Conservation (phyloP, 1,139 yeast species). For the Yamadazyma trypodendri region DNA sequence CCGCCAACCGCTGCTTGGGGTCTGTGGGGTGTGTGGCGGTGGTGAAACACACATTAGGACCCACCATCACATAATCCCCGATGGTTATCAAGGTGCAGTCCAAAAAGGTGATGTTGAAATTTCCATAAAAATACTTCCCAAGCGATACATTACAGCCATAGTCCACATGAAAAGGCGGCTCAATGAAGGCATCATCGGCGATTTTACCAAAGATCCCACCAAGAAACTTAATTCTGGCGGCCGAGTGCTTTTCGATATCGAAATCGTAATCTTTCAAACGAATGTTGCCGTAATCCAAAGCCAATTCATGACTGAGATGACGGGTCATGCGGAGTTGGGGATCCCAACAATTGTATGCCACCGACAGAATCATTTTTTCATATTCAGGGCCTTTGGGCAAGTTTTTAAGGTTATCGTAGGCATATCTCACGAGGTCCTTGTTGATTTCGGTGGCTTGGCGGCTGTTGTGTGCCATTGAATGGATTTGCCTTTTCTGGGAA, state of each 20-base stretch:
- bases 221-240: slow-evolving; percentile 38
- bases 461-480: neutral
- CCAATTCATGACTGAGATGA: slow-evolving; percentile 23
- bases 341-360: slow-evolving; percentile 25
- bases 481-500: no score
- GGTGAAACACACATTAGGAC: slow-evolving; percentile 60
- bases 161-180: slow-evolving; percentile 56
- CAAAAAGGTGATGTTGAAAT: slow-evolving; percentile 55
- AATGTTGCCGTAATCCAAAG: slow-evolving; percentile 37
- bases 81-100: slow-evolving; percentile 63
- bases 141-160: slow-evolving; percentile 55
- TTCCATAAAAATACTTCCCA: slow-evolving; percentile 53
- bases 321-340: slow-evolving; percentile 18
- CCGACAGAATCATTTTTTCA: slow-evolving; percentile 28
- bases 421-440: slow-evolving; percentile 33
- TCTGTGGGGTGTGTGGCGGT: slow-evolving; percentile 68
- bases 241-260: slow-evolving; percentile 19
- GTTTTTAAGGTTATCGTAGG: slow-evolving; percentile 38
- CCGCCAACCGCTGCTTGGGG: slow-evolving; percentile 41
- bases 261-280: slow-evolving; percentile 36
- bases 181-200: slow-evolving; percentile 40
- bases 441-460: neutral
- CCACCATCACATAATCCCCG: slow-evolving; percentile 60
- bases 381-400: slow-evolving; percentile 38
- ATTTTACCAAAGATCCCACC: slow-evolving; percentile 45